These are phyloP conservation scores for Torrubiella hemipterigena DNA, from an alignment of 2,329 filamentous ascomycete genomes.

Conservation along the genomic window DNA sequence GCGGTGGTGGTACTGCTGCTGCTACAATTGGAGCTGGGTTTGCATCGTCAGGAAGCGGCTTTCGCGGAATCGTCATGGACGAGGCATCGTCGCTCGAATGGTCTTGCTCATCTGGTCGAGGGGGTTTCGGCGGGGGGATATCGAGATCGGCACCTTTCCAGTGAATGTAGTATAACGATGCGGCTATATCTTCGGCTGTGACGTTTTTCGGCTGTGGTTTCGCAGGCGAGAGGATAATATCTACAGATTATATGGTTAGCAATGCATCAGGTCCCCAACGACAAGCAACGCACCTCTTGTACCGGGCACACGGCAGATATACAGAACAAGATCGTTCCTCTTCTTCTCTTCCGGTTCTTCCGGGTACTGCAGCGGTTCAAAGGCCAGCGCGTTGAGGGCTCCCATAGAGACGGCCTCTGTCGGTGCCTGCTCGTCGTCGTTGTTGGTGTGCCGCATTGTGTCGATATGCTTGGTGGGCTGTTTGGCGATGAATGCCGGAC, in stretches of 20 bases:
- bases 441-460: no score
- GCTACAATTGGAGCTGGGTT: slow-evolving; percentile 8
- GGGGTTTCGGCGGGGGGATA: slow-evolving; percentile 15
- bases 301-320: slow-evolving; percentile 87
- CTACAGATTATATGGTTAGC: slow-evolving; percentile 29
- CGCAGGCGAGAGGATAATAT: slow-evolving; percentile 83
- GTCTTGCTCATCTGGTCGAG: slow-evolving; percentile 18
- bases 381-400: slow-evolving; percentile 65
- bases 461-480: no score
- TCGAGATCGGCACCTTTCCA: slow-evolving; percentile 46
- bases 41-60: slow-evolving; percentile 31
- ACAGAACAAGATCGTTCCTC: slow-evolving; percentile 66
- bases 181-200: slow-evolving; percentile 73
- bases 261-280: neutral
- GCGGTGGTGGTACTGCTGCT: no score
- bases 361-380: slow-evolving; percentile 78
- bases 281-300: slow-evolving; percentile 54
- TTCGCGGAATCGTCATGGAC: slow-evolving; percentile 36
- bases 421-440: no score
- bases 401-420: slow-evolving; percentile 79
- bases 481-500: no score
- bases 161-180: slow-evolving; percentile 85
- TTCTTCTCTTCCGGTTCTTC: slow-evolving; percentile 59
- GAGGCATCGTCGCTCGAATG: slow-evolving; percentile 32
- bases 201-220: slow-evolving; percentile 85